Base-by-base conservation (phyloP, 2,329 filamentous ascomycete species). In the Tetracladium maxilliforme region DNA sequence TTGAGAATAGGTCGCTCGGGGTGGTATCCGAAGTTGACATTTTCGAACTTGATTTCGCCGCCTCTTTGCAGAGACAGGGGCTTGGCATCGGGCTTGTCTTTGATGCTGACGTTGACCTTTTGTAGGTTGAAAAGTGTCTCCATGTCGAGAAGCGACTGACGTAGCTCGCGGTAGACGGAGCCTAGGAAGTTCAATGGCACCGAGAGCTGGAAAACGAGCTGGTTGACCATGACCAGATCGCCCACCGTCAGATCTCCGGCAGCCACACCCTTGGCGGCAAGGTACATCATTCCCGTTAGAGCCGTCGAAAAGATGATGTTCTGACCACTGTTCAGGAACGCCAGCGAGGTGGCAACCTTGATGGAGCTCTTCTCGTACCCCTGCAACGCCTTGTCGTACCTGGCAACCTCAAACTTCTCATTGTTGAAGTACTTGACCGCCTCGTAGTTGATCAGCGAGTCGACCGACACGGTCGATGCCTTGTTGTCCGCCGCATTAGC, bases 401-500 rank as follows among this genome's bases (percentile, higher is more conserved):
- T 71, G 16, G 69, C 66, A 21, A 93, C 82, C 54, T 98, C 90
- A 37, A 84, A 95, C 36, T 79, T 82, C 45, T 98, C 92, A 43
- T 98, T 98, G 58, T 98, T 98, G 58, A 95, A 98, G 56, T 95
- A 93, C 54, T 98, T 98, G 45, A 98, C 90, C 10, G 92, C 87
- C 52, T 98, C 90, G 44, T 94, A 98, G 56, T 98, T 98, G 60
- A 98, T 93, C 25, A 98, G 58, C 1, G 86, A 93, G 53, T 98
- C 90, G 2, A 95, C 86, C 0, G 87, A 87, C 6, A 95, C 83
- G 0, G 87, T 95, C 2, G 87, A 92, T 1, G 83, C 90, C 45
- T 75, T 82, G 52, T 95, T 98, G 41, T 98, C 92, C 1, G 90
- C 92, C 6, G 84, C 83, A 47, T 98, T 98, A 19, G 90, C 84